Evolutionary conservation across 495 filamentous ascomycete species (phyloP), one percentile per base, ranked within the genome.

Genomic region (Aspergillus sclerotiicarbonarius): DNA sequence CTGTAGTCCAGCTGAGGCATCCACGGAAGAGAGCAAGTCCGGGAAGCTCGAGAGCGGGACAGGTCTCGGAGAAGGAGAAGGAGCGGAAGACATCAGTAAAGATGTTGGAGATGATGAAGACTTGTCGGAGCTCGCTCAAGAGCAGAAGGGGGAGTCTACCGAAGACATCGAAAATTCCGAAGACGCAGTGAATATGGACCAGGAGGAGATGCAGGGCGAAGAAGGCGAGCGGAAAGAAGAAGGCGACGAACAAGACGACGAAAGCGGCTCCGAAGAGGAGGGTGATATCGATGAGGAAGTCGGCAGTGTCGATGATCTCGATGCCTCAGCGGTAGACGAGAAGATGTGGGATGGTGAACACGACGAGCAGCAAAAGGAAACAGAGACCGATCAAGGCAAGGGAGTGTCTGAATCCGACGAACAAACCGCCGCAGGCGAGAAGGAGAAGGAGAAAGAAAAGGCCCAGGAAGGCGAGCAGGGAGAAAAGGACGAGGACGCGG

Each of bases 81-180:
- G 92, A 21, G 91, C 87, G 2, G 91, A 98, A 66, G 92, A 99
- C 74, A 97, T 99, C 54, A 96, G 92, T 72, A 96, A 98, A 63
- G 93, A 98, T 67, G 87, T 99, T 48, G 82, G 89, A 58, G 87
- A 91, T 47, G 93, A 98, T 58, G 95, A 99, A 71, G 91, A 98
- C 70, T 71, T 99, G 12, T 86, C 88, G 2, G 95, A 99, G 53
- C 79, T 98, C 16, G 93, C 95, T 3, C 89, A 96, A 59, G 78
- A 82, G 41, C 80, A 85, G 31, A 77, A 82, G 19, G 73, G 80
- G 35, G 82, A 87, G 39, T 72, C 79, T 47, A 84, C 85, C 31
- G 84, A 88, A 9, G 85, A 90, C 12, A 82, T 88, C 39, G 81
- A 88, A 48, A 73, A 79, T 45, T 85, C 90, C 60, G 80, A 88